Evolutionary conservation across 2,329 filamentous ascomycete species (phyloP), one percentile per base, ranked within the genome.

Genomic region (Penicillium sp.): DNA sequence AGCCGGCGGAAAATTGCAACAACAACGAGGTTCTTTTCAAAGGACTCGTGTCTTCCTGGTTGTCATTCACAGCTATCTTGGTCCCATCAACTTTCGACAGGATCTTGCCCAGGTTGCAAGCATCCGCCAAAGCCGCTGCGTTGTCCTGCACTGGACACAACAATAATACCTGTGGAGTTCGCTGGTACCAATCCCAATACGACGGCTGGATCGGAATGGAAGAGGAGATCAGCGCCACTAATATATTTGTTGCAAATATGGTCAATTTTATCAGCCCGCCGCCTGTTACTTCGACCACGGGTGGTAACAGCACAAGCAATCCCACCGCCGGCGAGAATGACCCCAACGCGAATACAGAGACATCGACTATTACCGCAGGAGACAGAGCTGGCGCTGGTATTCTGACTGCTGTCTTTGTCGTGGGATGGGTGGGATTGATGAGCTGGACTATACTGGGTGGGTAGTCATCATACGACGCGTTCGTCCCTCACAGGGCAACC

Each of bases 1-100:
- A 89, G 56, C 69, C 74, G 2, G 68, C 61, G 2, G 62, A 65
- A 18, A 76, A 70, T 16, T 91, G 87, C 71, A 83, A 83, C 43
- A 74, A 78, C 13, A 58, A 58, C 16, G 56, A 58, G 29, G 51
- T 58, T n/a, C 80, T 80, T 1, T 89, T 85, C 77, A 87, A 87
- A 67, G 84, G 84, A 27, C 82, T 84, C 45, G 72, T 87, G n/a
- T 77, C 81, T 55, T 77, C 82, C 20, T 86, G 83, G 81, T 69
- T 88, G 54, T 74, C 79, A 1, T 74, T 77, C 14, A 75, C 78
- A 1, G 77, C 79, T 5, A 74, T 84, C 54, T 50, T 87, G n/a
- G 83, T 80, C 0, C 84, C 85, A 0, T 76, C 75, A 40, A 81
- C 78, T 1, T 67, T 66, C 34, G 66, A 74, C 1, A 70, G 61